Conservation (phyloP, 2,329 filamentous ascomycete genomes). For the Aspergillus candidus region DNA sequence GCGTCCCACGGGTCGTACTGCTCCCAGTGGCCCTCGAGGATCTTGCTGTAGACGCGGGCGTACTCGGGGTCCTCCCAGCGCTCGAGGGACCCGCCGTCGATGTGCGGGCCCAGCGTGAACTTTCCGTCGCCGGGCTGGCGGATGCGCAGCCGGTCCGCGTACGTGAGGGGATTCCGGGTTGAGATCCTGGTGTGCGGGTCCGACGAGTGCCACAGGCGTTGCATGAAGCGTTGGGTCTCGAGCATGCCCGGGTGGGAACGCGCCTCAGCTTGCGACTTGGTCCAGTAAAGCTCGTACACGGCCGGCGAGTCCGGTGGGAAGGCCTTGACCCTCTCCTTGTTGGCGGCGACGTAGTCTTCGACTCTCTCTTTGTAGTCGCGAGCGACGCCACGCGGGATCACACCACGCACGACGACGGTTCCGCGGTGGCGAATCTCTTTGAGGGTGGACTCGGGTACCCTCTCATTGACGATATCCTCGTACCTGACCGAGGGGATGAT, state of each 20-base stretch:
- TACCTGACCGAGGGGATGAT: conserved; percentile 41
- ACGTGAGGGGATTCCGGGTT: conserved; percentile 57
- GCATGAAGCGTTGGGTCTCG: conserved; percentile 55
- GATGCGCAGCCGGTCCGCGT: conserved; percentile 68
- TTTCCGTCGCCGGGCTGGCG: conserved; percentile 63
- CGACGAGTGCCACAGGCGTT: conserved; percentile 58
- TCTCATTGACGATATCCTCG: conserved; percentile 33
- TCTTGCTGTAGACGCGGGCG: conserved; percentile 63
- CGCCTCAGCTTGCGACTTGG: conserved; percentile 59
- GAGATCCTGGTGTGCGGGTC: conserved; percentile 42
- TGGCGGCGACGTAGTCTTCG: conserved; percentile 59
- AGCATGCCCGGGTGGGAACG: conserved; percentile 62
- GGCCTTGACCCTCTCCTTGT: conserved; percentile 48
- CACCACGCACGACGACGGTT: conserved; percentile 58
- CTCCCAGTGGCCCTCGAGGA: conserved; percentile 74
- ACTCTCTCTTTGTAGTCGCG: conserved; percentile 59
- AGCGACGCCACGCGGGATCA: conserved; percentile 58
- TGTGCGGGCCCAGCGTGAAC: conserved; percentile 67
- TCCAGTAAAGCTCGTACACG: conserved; percentile 74
- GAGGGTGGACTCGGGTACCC: conserved; percentile 27
- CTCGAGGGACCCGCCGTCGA: conserved; percentile 69
- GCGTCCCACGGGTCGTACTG: conserved; percentile 77
- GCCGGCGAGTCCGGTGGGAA: conserved; percentile 63
- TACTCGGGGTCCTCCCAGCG: conserved; percentile 69
- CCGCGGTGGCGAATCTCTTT: conserved; percentile 55